A percentile compares a stretch with the other conserved stretches of the same genome.
Conservation (phyloP, 768 basidiomycete species). For the Collybiopsis confluens region DNA sequence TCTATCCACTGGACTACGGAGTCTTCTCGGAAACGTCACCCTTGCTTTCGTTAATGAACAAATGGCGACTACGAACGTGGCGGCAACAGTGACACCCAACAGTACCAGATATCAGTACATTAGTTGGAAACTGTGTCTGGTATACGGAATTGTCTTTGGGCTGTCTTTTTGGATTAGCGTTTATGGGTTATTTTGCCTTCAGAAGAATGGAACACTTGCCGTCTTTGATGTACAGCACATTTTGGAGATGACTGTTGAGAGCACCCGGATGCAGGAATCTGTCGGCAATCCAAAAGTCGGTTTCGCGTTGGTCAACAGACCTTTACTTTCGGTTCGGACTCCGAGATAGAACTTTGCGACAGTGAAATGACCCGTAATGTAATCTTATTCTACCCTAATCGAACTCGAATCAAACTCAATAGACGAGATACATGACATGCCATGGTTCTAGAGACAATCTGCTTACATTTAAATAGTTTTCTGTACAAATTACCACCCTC, state of each 20-base stretch:
- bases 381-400: no score
- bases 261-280: background rate
- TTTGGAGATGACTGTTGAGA: background rate
- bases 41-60: background rate
- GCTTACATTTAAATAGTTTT: no score
- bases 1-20: background rate
- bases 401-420: no score
- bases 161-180: background rate
- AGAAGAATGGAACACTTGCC: background rate
- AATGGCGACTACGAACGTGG: background rate
- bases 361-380: no score
- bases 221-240: background rate
- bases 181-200: background rate
- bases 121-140: conserved; percentile 30
- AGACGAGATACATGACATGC: no score
- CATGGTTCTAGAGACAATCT: no score
- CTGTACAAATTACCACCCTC: no score
- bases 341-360: no score
- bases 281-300: background rate
- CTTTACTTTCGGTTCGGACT: no score
- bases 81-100: conserved; percentile 11
- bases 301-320: no score
- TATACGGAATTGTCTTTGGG: background rate
- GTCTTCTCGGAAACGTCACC: background rate
- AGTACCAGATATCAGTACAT: conserved; percentile 35